These are phyloP conservation scores for Fomes fomentarius DNA, from an alignment of 1,284 basidiomycete species.

Conservation along the genomic window DNA sequence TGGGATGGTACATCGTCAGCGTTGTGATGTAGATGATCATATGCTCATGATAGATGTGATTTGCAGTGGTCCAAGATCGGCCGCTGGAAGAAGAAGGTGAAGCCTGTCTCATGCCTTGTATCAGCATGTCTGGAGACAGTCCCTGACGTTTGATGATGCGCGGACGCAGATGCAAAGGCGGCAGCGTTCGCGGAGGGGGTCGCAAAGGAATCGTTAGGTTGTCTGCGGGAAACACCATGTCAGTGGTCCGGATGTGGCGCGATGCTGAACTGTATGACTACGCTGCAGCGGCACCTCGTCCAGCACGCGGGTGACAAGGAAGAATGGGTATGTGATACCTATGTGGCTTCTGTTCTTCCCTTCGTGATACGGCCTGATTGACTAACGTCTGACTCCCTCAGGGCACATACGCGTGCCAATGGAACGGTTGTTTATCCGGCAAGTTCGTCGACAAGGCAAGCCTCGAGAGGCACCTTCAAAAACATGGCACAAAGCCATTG, in stretches of 20 bases:
- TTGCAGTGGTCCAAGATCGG: conserved; percentile 13
- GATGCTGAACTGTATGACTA: conserved; percentile 54
- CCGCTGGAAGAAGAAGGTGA: conserved; percentile 7
- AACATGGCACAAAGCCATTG: conserved; percentile 46
- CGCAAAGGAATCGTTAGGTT: conserved; percentile 40
- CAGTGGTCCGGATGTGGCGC: conserved; percentile 61
- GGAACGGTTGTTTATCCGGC: conserved; percentile 47
- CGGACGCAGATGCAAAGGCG: conserved; percentile 22
- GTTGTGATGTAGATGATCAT: too few relatives aligned
- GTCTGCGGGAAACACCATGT: conserved; percentile 53
- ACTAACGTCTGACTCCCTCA: conserved; percentile 1
- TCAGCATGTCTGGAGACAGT: neutral
- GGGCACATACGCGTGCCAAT: conserved; percentile 44
- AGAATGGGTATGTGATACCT: conserved; percentile 32
- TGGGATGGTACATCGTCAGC: conserved; percentile 24
- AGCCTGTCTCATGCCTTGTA: neutral
- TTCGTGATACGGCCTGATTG: conserved; percentile 3
- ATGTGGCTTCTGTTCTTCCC: conserved; percentile 8
- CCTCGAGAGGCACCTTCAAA: conserved; percentile 45
- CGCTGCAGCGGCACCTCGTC: conserved; percentile 53
- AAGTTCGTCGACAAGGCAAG: conserved; percentile 36
- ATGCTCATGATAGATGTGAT: conserved; percentile 2
- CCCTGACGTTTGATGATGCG: neutral
- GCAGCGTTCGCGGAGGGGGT: conserved; percentile 17
- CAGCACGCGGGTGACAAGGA: conserved; percentile 44